Evolutionary conservation across 75 land plant species (phyloP), one percentile per base, ranked within the genome.

Genomic region (Selaginella moellendorffii): DNA sequence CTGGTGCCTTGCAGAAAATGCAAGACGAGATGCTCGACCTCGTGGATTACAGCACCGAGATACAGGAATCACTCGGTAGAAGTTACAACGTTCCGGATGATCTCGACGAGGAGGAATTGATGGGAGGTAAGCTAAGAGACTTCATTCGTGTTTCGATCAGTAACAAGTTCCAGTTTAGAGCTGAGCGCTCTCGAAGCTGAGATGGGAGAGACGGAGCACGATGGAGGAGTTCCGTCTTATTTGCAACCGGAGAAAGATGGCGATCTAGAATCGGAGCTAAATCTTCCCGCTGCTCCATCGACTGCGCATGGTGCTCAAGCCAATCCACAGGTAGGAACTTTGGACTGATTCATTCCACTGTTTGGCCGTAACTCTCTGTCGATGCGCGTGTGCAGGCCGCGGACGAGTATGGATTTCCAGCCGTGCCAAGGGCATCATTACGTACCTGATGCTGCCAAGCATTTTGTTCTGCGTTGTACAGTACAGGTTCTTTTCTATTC

Each of bases 21-120:
- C 99, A 95, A 82, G 99, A 95, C 73, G 91, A 95, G 63, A 95
- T 95, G 99, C 90, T 86, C 88, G 88, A 95, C 71, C 76, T 95
- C 29, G 83, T 95, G 82, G 99, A 95, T 73, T 75, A 84, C 46
- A 95, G 99, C 54, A 75, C 70, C 54, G 99, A 95, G 75, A 90
- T 95, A 51, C 99, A 95, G 82, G 99, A 95, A 69, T 76, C 92
- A 19, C 82, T 95, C 63, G 99, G 99, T 54, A 72, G 99, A 69
- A 90, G 88, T 76, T 95, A 95, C 72, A 90, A 71, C 77, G 92
- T 95, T 1, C 99, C 99, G 29, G 99, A 95, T 75, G 99, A 95
- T 52, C 77, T 95, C 76, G 99, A 95, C 69, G 99, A 95, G 67
- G 97, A 95, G 18, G 99, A 95, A 21, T 87, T 95, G 26, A 80